Percentiles rank a stretch among this genome's conserved stretches.
phyloP scores from a whole-genome alignment of 169 alveolate species.

The Eimeria zaria region DNA sequence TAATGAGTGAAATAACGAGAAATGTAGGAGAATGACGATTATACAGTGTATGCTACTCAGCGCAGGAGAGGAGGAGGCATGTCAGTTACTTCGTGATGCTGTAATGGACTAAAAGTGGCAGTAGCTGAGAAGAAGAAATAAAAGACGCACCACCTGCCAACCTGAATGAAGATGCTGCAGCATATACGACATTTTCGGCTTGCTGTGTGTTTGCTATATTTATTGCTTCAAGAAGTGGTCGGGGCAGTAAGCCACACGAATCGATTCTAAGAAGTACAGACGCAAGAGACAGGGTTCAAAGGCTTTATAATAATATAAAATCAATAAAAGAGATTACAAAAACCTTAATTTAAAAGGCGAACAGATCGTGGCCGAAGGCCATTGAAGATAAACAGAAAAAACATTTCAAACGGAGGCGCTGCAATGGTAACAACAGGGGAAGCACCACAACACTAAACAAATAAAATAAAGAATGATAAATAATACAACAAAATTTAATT shows the following conservation, averaged over 20 bases:
- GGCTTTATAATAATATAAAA: not conserved
- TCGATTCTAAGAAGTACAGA: not conserved
- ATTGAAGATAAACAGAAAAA: not conserved
- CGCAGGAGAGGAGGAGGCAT: too few relatives aligned
- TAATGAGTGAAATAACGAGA: too few relatives aligned
- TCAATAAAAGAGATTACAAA: not conserved
- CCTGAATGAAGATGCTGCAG: constrained; percentile 99
- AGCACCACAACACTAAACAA: too few relatives aligned
- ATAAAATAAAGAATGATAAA: too few relatives aligned
- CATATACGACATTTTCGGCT: constrained; percentile 97
- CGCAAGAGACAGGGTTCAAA: not conserved
- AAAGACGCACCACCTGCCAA: constrained; percentile 97
- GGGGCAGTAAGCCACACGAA: not conserved
- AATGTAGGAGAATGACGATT: too few relatives aligned
- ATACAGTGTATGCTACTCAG: too few relatives aligned
- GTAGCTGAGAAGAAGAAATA: not conserved
- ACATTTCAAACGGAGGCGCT: not conserved
- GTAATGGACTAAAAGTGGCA: not conserved
- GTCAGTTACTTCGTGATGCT: not conserved
- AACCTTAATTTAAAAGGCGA: not conserved
- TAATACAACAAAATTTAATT: too few relatives aligned
- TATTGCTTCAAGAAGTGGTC: not conserved
- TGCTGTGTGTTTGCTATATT: not conserved
- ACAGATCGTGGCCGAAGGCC: not conserved
- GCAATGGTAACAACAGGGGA: not conserved